Percentiles rank a stretch among this genome's conserved stretches.
These are phyloP conservation scores for Pythium pyrilobum DNA, from an alignment of 352 stramenopile species.

Conservation along the genomic window DNA sequence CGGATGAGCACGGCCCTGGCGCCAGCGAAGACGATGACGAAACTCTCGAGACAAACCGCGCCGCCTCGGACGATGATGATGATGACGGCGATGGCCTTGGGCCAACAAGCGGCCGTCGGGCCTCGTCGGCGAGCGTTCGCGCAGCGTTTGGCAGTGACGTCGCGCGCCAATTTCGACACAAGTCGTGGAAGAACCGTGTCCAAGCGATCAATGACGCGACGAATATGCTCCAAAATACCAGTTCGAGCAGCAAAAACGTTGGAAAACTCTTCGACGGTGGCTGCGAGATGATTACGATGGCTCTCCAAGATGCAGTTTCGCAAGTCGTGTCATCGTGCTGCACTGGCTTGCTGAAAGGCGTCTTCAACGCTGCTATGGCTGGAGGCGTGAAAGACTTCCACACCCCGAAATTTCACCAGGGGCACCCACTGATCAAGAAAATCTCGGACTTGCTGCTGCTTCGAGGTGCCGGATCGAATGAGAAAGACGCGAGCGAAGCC, in stretches of 20 bases:
- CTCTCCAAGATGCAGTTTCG: conserved; percentile 51
- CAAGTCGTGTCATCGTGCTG: conserved; percentile 64
- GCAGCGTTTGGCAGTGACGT: conserved; percentile 52
- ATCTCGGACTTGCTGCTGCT: conserved; percentile 42
- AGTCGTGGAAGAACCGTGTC: conserved; percentile 55
- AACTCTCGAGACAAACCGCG: conserved; percentile 15
- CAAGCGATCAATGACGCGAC: conserved; percentile 49
- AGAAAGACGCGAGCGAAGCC: conserved; percentile 76
- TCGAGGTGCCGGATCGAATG: conserved; percentile 56
- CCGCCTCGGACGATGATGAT: conserved; percentile 20
- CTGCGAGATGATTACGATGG: conserved; percentile 51
- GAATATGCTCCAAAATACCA: conserved; percentile 39
- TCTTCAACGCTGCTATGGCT: conserved; percentile 51
- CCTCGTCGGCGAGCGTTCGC: conserved; percentile 24
- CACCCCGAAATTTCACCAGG: conserved; percentile 43
- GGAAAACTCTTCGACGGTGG: conserved; percentile 62
- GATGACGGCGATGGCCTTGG: conserved; percentile 38
- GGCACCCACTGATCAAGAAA: conserved; percentile 37
- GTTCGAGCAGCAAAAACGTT: conserved; percentile 29
- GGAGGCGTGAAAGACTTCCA: conserved; percentile 51
- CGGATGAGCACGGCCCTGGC: conserved; percentile 28
- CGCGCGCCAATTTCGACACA: conserved; percentile 39
- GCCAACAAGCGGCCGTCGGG: background rate
- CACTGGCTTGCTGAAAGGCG: conserved; percentile 50
- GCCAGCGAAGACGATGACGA: conserved; percentile 21